Conservation (phyloP, 148 eudicot genomes). For the Cornus controversa region DNA sequence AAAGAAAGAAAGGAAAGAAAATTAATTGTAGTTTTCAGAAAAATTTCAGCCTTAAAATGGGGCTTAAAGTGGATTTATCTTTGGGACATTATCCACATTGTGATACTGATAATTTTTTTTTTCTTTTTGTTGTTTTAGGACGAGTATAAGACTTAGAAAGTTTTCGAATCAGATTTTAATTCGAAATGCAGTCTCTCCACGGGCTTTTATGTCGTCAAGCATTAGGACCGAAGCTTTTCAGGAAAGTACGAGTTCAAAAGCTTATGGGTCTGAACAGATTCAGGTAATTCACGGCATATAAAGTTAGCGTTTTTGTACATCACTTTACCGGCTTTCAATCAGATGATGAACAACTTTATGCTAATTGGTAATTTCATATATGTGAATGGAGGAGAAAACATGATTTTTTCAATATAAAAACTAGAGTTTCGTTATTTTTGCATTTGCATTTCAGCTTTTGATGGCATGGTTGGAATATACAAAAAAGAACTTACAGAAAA, state of each 20-base stretch:
- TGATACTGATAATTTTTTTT: background rate
- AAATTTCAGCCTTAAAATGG: background rate
- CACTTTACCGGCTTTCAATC: background rate
- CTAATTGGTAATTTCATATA: no score
- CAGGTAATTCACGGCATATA: constrained; percentile 48
- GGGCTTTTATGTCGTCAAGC: constrained; percentile 67
- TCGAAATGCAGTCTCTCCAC: constrained; percentile 46
- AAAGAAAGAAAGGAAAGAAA: background rate
- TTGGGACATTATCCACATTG: background rate
- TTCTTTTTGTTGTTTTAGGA: constrained; percentile 35
- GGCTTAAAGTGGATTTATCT: no score
- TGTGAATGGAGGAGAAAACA: no score
- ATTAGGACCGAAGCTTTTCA: constrained; percentile 46
- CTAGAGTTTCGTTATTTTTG: no score
- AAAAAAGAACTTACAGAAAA: no score
- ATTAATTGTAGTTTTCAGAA: background rate
- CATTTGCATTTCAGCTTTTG: no score
- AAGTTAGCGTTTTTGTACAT: background rate
- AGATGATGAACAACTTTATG: background rate
- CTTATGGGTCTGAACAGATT: constrained; percentile 96
- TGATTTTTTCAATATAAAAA: no score
- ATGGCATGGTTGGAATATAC: no score
- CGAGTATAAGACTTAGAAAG: constrained; percentile 37
- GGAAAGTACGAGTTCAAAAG: constrained; percentile 38
- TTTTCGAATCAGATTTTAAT: constrained; percentile 29